phyloP scores from a whole-genome alignment of 139 green algal genomes.

The Chlamydomonas sp. region DNA sequence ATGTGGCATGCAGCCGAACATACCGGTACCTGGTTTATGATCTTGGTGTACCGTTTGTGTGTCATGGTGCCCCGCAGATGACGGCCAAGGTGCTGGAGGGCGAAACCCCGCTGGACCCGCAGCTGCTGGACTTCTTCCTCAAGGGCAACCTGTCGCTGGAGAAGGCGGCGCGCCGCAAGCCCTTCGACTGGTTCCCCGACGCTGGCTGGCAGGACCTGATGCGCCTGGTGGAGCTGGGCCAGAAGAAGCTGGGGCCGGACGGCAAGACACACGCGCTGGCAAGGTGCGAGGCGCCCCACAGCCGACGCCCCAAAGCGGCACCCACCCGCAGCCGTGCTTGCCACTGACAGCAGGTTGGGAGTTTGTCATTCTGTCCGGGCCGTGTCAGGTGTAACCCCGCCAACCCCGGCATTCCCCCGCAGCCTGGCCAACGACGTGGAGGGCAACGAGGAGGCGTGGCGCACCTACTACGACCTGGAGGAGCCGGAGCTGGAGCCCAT shows the following conservation, averaged over 20 bases:
- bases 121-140: conserved; percentile 89
- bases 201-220: conserved; percentile 89
- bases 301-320: background rate
- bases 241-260: conserved; percentile 44
- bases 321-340: background rate
- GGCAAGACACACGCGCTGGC: conserved; percentile 41
- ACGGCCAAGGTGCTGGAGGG: conserved; percentile 82
- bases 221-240: conserved; percentile 67
- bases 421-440: conserved; percentile 76
- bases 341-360: background rate
- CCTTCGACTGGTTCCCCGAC: conserved; percentile 79
- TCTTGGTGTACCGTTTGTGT: background rate
- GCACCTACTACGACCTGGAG: conserved; percentile 78
- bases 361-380: no score
- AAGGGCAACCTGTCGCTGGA: conserved; percentile 89
- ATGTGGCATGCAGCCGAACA: no score
- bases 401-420: background rate
- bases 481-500: conserved; percentile 42
- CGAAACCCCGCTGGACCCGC: conserved; percentile 58
- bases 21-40: no score
- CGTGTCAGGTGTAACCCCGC: no score
- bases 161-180: conserved; percentile 63
- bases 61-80: conserved; percentile 62
- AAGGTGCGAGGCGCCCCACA: conserved; percentile 9
- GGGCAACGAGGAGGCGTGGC: conserved; percentile 70